Conservation (phyloP, 2,329 filamentous ascomycete genomes). For the Fusarium multiceps region DNA sequence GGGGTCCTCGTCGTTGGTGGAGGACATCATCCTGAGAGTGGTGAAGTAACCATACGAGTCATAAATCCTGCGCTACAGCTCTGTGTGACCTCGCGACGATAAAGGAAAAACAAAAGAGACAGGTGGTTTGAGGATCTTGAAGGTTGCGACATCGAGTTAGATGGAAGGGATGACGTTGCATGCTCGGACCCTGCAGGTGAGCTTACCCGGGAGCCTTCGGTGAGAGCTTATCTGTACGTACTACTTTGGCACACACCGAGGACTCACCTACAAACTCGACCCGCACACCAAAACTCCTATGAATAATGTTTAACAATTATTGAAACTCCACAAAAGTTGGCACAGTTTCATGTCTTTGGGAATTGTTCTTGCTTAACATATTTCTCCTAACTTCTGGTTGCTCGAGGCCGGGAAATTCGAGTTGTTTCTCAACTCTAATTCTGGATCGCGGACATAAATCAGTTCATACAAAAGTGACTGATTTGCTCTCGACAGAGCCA, state of each 20-base stretch:
- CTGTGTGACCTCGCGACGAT: not conserved
- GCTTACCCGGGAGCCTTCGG: slow-evolving; percentile 24
- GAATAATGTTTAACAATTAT: slow-evolving; percentile 28
- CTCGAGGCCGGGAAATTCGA: not conserved
- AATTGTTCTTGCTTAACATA: too few species aligned
- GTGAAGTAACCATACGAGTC: slow-evolving; percentile 39
- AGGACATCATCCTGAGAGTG: slow-evolving; percentile 70
- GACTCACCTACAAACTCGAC: slow-evolving; percentile 44
- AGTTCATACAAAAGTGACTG: not conserved
- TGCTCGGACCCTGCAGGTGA: slow-evolving; percentile 20
- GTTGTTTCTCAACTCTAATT: not conserved
- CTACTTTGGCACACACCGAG: slow-evolving; percentile 30
- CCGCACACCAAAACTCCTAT: slow-evolving; percentile 38
- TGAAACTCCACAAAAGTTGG: slow-evolving; percentile 17
- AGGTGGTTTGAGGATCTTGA: slow-evolving; percentile 13
- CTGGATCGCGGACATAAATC: not conserved
- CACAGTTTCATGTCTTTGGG: not conserved
- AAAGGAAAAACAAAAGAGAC: slow-evolving; percentile 1
- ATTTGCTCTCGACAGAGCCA: not conserved
- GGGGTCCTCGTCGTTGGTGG: slow-evolving; percentile 73
- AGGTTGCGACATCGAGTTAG: slow-evolving; percentile 40
- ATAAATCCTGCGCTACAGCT: slow-evolving; percentile 6
- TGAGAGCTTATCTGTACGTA: slow-evolving; percentile 36
- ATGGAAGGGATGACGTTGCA: slow-evolving; percentile 50
- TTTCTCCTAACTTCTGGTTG: not conserved